Conservation (phyloP, 495 filamentous ascomycete species). For the Bombardia bombarda region DNA sequence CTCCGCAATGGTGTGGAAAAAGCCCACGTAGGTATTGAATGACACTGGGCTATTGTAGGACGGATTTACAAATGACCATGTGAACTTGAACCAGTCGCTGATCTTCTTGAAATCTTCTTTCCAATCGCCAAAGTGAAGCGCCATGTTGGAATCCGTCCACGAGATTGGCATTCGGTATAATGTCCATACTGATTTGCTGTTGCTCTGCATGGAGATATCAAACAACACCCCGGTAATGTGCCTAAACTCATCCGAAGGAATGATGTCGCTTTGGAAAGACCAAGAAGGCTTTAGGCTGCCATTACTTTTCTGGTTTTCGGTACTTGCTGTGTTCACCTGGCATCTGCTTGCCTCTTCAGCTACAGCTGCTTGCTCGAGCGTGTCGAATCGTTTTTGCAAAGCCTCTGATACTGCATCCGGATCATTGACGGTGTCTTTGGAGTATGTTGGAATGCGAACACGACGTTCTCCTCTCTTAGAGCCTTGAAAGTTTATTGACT, state of each 20-base stretch:
- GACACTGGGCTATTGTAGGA: background rate
- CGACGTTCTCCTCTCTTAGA: slow-evolving; percentile 23
- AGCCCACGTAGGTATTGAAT: slow-evolving; percentile 31
- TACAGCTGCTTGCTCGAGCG: background rate
- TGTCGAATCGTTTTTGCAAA: slow-evolving; percentile 8
- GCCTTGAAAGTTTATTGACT: slow-evolving; percentile 7
- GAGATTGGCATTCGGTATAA: slow-evolving; percentile 28
- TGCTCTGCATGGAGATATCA: too few relatives aligned
- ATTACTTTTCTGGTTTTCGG: too few relatives aligned
- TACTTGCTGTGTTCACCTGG: too few relatives aligned
- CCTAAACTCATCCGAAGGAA: background rate
- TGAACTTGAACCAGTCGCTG: slow-evolving; percentile 24
- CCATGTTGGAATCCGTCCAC: slow-evolving; percentile 29
- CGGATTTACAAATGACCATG: slow-evolving; percentile 9
- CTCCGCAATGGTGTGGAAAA: slow-evolving; percentile 38
- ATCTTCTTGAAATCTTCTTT: slow-evolving; percentile 20
- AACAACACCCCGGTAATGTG: slow-evolving; percentile 3
- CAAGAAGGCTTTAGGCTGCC: too few relatives aligned
- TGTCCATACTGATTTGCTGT: too few relatives aligned
- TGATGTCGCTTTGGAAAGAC: slow-evolving; percentile 8
- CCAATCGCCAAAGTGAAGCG: slow-evolving; percentile 23
- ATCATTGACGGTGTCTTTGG: slow-evolving; percentile 26
- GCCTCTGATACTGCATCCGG: slow-evolving; percentile 27
- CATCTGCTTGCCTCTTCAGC: background rate
- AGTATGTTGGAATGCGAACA: slow-evolving; percentile 33